Base-by-base conservation (phyloP, 1,284 basidiomycete species). In the Ustilago bromivora region DNA sequence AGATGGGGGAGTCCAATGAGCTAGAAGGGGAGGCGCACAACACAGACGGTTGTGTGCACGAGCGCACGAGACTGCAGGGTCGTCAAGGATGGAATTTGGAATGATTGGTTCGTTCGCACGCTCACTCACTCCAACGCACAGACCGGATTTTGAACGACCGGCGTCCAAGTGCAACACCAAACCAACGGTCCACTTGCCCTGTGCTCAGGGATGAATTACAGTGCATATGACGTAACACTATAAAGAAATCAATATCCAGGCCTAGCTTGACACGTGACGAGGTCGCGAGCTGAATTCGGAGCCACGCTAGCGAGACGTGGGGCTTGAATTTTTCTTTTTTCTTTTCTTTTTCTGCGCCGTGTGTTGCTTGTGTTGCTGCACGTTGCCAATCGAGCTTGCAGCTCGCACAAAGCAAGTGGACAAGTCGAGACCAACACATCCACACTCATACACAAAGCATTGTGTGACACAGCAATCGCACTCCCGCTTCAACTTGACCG, bases 201-300 rank as follows among this genome's bases (percentile, higher is more conserved):
- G 41, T 46, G 41, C 41, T 46, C 13, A 13, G 46, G 23, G n/a
- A 49, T 31, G 8, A 8, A 49, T 49, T 23, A 19, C 19, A 34
- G 8, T 13, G 32, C 46, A 31, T 40, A 11, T 3, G 38, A 6
- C 15, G 0, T 40, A 40, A 40, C 38, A 40, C 11, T 17, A 11
- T 3, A 40, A 17, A 40, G 4, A 40, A 17, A 40, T 28, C 23
- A 17, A 40, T 11, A 11, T 5, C 15, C 4, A 17, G 38, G 15
- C 15, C 23, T n/a, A 11, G 34, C 19, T 31, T 23, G 23, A 57
- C 66, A 69, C 66, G 66, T 69, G 66, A 69, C 62, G 49, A 5
- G 12, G 66, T 69, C 66, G 66, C 66, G 66, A 61, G 36, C 19
- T 47, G 49, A 51, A 34, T 31, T 32, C 4, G 15, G 2, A 40